phyloP scores from a whole-genome alignment of 148 eudicot species.

The Oxyria digyna region DNA sequence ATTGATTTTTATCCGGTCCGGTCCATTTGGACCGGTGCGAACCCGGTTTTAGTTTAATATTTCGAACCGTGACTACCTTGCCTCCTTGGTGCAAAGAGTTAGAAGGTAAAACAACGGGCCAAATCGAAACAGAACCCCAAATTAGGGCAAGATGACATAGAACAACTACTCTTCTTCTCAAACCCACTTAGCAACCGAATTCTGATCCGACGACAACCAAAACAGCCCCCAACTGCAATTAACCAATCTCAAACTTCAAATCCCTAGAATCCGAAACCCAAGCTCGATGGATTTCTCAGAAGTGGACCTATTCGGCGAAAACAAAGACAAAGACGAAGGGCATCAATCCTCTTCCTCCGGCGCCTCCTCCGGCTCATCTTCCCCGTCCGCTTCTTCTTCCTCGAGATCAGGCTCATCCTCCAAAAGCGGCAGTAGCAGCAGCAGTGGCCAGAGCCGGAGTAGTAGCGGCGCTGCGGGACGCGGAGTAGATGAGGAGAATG shows the following conservation, averaged over 20 bases:
- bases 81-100: not conserved
- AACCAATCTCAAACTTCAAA: not conserved
- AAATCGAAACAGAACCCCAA: not conserved
- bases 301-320: slow-evolving; percentile 65
- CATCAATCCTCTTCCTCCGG: slow-evolving; percentile 42
- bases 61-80: too few species aligned
- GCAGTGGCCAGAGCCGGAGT: slow-evolving; percentile 19
- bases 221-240: not conserved
- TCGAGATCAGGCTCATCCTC: slow-evolving; percentile 51
- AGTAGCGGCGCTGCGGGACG: slow-evolving; percentile 16
- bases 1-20: too few species aligned
- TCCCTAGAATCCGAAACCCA: not conserved
- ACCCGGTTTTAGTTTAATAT: too few species aligned
- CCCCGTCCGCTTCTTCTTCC: slow-evolving; percentile 51
- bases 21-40: too few species aligned
- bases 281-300: slow-evolving; percentile 50
- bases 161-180: not conserved
- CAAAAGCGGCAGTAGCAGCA: slow-evolving; percentile 32
- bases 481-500: slow-evolving; percentile 21
- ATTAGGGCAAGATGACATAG: not conserved
- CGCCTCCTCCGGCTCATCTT: slow-evolving; percentile 35
- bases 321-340: slow-evolving; percentile 27
- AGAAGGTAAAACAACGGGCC: not conserved
- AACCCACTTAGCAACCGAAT: not conserved
- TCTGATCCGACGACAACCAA: not conserved